phyloP scores from a whole-genome alignment of 1,139 yeast species.

The Lodderomyces orthopsilosis region DNA sequence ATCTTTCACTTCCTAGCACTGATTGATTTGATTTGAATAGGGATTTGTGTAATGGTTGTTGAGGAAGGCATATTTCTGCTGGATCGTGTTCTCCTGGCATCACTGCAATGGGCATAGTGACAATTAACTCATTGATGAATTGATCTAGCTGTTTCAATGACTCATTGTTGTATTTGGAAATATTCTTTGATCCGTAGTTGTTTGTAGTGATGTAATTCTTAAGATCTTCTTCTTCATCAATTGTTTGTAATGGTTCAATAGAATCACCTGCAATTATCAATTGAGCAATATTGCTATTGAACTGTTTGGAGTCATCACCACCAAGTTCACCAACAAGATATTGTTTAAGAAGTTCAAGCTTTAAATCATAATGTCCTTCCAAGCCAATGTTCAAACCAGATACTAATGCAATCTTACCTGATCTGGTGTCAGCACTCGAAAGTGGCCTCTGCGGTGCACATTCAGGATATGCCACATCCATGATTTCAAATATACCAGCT shows the following conservation, averaged over 20 bases:
- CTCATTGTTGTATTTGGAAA: constrained; percentile 46
- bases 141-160: constrained; percentile 49
- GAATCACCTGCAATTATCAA: constrained; percentile 79
- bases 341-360: constrained; percentile 64
- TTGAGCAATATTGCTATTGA: constrained; percentile 41
- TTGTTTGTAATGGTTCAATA: constrained; percentile 35
- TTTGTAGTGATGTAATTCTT: constrained; percentile 31
- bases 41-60: constrained; percentile 80
- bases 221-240: constrained; percentile 19
- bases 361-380: constrained; percentile 38
- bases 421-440: constrained; percentile 1
- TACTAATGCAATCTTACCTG: constrained; percentile 52
- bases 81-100: constrained; percentile 90
- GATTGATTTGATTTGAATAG: constrained; percentile 52
- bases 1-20: constrained; percentile 31
- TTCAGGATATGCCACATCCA: constrained; percentile 74
- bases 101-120: constrained; percentile 64
- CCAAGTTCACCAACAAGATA: constrained; percentile 71
- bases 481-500: constrained; percentile 81
- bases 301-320: constrained; percentile 22
- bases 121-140: constrained; percentile 56
- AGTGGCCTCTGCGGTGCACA: constrained; percentile 54
- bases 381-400: constrained; percentile 69
- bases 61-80: constrained; percentile 80
- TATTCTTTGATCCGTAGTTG: constrained; percentile 54